Evolutionary conservation across 805 yeast genomes (phyloP).

Genomic region (Candida ficus): DNA sequence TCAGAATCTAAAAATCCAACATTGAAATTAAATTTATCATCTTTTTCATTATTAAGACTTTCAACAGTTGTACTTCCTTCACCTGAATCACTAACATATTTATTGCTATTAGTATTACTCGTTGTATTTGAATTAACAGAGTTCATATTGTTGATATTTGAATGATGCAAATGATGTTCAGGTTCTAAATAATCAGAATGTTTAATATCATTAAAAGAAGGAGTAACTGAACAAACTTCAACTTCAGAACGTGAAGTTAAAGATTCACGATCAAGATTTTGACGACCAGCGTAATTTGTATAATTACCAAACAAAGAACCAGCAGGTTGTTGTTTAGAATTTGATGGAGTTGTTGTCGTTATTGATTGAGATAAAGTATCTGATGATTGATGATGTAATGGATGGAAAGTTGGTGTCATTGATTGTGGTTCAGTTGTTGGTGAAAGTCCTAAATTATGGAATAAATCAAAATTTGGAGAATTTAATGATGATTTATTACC

Average conservation of each 20-base stretch:
- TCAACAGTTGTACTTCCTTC: slow-evolving; percentile 1
- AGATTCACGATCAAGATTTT: slow-evolving; percentile 4
- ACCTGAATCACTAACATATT: background rate
- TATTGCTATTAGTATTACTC: background rate
- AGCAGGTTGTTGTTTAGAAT: background rate
- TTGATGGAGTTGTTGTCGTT: background rate
- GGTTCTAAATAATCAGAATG: slow-evolving; percentile 12
- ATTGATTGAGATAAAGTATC: background rate
- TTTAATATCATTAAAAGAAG: slow-evolving; percentile 34
- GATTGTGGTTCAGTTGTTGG: slow-evolving; percentile 9
- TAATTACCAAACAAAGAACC: slow-evolving; percentile 8
- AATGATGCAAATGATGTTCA: background rate
- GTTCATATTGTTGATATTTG: background rate
- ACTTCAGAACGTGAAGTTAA: slow-evolving; percentile 17
- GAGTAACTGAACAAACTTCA: slow-evolving; percentile 36
- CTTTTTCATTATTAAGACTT: background rate
- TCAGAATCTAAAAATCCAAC: slow-evolving; percentile 6
- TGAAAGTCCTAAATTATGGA: slow-evolving; percentile 7
- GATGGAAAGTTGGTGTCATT: slow-evolving; percentile 4
- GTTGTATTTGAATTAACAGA: background rate
- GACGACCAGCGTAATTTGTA: slow-evolving; percentile 3
- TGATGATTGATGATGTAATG: background rate
- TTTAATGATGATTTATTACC: too few species aligned
- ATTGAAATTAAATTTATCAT: slow-evolving; percentile 1
- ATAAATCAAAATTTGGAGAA: slow-evolving; percentile 3